A percentile compares a stretch with the other conserved stretches of the same genome.
phyloP scores from a whole-genome alignment of 345 rosid species.

The Salix arbutifolia region DNA sequence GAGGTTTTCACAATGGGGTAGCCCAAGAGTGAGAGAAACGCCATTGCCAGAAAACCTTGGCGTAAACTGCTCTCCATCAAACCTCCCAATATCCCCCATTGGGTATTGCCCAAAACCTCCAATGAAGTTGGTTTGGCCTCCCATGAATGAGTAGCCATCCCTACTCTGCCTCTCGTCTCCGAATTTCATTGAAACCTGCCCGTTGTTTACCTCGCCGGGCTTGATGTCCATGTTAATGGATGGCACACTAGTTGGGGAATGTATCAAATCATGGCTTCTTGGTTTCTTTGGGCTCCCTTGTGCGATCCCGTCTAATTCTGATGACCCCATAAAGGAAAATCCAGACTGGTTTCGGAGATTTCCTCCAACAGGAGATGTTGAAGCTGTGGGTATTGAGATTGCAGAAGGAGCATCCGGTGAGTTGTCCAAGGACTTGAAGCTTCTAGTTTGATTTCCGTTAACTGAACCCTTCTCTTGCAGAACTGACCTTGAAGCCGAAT shows the following conservation, averaged over 20 bases:
- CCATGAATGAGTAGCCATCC: conserved; percentile 77
- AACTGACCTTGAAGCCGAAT: conserved; percentile 54
- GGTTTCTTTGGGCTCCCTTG: conserved; percentile 78
- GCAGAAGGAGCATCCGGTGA: conserved; percentile 30
- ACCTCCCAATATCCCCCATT: conserved; percentile 76
- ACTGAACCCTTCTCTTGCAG: conserved; percentile 45
- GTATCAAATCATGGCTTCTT: conserved; percentile 51
- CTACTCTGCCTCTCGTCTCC: conserved; percentile 54
- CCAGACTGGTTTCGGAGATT: conserved; percentile 47
- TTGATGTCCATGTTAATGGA: conserved; percentile 48
- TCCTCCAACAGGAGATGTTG: conserved; percentile 45
- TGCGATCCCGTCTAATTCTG: conserved; percentile 74
- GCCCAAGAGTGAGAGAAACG: conserved; percentile 87
- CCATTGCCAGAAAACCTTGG: conserved; percentile 75
- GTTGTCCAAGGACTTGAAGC: conserved; percentile 30
- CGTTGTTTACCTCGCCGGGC: conserved; percentile 40
- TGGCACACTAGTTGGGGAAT: conserved; percentile 37
- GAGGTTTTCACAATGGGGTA: conserved; percentile 85
- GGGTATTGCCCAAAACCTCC: conserved; percentile 91
- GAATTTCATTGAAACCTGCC: conserved; percentile 52
- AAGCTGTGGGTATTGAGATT: conserved; percentile 44
- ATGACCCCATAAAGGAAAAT: conserved; percentile 50
- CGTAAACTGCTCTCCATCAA: conserved; percentile 63
- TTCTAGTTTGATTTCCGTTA: conserved; percentile 27
- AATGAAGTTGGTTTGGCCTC: conserved; percentile 58